A percentile compares a stretch with the other conserved stretches of the same genome.
Evolutionary conservation across 148 eudicot species (phyloP).

Genomic region (Rhododendron williamsianum): DNA sequence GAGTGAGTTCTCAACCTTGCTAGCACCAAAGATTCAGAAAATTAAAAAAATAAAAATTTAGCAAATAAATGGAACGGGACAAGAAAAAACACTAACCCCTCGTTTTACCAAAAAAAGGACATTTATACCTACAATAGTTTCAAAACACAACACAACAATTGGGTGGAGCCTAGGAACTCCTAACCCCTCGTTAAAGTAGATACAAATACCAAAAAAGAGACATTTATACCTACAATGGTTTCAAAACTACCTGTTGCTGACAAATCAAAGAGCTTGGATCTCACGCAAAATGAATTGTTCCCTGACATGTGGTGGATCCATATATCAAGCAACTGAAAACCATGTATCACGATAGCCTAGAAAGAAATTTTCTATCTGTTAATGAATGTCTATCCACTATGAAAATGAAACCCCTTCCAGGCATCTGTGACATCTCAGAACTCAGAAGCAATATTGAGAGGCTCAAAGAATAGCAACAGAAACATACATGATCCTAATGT

Average conservation of each 20-base stretch:
- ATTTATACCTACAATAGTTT: too few species aligned
- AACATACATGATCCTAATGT: constrained; percentile 50
- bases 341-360: constrained; percentile 91
- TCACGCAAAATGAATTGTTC: too few species aligned
- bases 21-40: too few species aligned
- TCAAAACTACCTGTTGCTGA: constrained; percentile 57
- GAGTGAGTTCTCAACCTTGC: too few species aligned
- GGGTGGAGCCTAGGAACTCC: neutral
- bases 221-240: neutral
- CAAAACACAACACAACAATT: neutral
- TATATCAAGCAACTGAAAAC: constrained; percentile 84
- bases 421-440: constrained; percentile 69
- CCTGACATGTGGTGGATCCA: constrained; percentile 18
- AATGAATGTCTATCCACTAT: neutral
- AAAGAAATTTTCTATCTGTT: constrained; percentile 15
- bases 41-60: too few species aligned
- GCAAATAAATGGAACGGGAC: too few species aligned
- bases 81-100: too few species aligned
- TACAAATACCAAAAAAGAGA: neutral
- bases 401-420: neutral
- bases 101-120: too few species aligned
- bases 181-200: neutral
- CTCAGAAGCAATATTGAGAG: constrained; percentile 75
- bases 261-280: neutral
- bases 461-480: constrained; percentile 86